These are phyloP conservation scores for Cordyceps farinosa DNA, from an alignment of 2,329 filamentous ascomycete species.

Conservation along the genomic window DNA sequence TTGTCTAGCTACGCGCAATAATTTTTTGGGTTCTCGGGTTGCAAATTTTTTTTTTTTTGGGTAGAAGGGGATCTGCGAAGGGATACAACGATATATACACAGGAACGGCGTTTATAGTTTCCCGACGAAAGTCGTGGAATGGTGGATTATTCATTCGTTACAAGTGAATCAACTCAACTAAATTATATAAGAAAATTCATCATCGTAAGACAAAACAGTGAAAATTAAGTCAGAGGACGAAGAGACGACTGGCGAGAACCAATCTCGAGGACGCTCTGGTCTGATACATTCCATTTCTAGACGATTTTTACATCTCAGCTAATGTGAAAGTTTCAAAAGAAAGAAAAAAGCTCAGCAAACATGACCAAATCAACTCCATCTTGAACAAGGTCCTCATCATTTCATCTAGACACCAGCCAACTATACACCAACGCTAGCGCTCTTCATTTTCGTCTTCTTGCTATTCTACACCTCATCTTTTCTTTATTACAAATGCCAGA, in stretches of 20 bases:
- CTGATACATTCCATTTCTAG: too few species aligned
- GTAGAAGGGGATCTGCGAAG: not conserved
- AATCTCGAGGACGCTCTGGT: too few species aligned
- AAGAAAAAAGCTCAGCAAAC: too few species aligned
- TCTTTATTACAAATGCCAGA: not conserved
- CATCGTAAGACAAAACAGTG: too few species aligned
- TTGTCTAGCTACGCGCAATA: not conserved
- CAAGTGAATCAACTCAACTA: too few species aligned
- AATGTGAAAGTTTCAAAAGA: too few species aligned
- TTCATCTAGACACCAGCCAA: not conserved
- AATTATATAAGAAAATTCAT: too few species aligned
- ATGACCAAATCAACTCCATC: not conserved
- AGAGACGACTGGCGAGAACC: too few species aligned
- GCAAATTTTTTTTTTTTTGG: not conserved
- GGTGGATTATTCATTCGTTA: too few species aligned
- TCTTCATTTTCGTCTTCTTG: not conserved
- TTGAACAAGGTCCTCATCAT: not conserved
- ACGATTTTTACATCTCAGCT: too few species aligned
- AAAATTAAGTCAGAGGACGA: too few species aligned
- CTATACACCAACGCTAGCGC: not conserved
- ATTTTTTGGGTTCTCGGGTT: not conserved
- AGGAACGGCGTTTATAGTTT: not conserved
- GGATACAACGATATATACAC: not conserved
- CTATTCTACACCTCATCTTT: not conserved
- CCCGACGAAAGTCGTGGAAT: too few species aligned